Evolutionary conservation across 352 stramenopile species (phyloP), one percentile per base, ranked within the genome.

Genomic region (Pythium phragmiticola): DNA sequence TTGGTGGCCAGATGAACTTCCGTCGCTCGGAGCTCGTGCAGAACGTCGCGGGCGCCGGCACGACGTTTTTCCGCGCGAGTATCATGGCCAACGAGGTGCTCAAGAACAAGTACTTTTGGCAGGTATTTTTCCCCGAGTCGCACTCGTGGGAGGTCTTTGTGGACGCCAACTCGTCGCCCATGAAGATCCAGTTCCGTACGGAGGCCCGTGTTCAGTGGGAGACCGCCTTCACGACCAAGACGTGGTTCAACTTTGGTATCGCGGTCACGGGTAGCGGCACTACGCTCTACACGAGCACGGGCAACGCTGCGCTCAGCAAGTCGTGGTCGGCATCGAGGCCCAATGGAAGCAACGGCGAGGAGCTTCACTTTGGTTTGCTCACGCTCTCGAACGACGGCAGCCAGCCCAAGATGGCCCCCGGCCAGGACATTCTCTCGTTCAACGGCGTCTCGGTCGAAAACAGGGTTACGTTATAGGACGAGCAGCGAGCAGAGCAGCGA

Each of bases 161-260:
- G 48, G 77, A n/a, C n/a, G n/a, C n/a, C n/a, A n/a, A 89, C 58
- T 74, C 80, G 57, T 61, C 73, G 64, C 77, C 80, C 26, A 73
- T 72, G 16, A 74, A 78, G 75, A 71, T 89, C 48, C 69, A 86
- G 52, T 89, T 74, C 65, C 74, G 78, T 63, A 87, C 74, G 21
- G 76, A 76, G 46, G 63, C 72, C 47, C 69, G 66, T 28, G 75
- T 82, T 26, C 74, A 78, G 60, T 89, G 80, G 76, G 68, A 72
- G 53, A 74, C 71, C 33, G 70, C 84, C 39, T 84, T 89, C 63
- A 52, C 70, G 66, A 66, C 60, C 61, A 52, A 66, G 30, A 89
- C 77, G 46, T 89, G 80, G 80, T 87, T 87, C 71, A 87, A 87
- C 73, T 84, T 89, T 51, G 80, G 80, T 26, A 81, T 89, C 36